phyloP scores from a whole-genome alignment of 208 protist species.

The Crithidia fasciculata region DNA sequence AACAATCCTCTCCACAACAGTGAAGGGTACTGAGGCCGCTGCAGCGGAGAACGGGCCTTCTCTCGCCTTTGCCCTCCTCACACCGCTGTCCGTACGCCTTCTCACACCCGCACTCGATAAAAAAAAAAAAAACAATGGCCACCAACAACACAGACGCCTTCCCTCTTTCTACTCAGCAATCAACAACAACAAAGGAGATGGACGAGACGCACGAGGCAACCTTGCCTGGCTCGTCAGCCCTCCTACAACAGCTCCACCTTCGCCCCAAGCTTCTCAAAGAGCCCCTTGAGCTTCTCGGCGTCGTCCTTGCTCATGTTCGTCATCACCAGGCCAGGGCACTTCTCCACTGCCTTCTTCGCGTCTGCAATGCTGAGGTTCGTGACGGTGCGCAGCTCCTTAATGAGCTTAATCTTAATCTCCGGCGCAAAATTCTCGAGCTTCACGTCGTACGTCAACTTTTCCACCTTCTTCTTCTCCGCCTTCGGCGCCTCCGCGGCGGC shows the following conservation, averaged over 20 bases:
- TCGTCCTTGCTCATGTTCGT: conserved; percentile 89
- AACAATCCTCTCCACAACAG: too few species aligned
- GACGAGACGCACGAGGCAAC: not conserved
- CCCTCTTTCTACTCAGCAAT: not conserved
- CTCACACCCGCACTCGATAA: too few species aligned
- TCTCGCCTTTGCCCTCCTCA: too few species aligned
- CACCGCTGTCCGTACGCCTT: too few species aligned
- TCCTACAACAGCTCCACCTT: conserved; percentile 84
- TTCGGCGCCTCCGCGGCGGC: conserved; percentile 62
- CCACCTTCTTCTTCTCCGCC: conserved; percentile 91
- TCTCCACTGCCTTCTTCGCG: conserved; percentile 91
- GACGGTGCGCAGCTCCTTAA: conserved; percentile 91
- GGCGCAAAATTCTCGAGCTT: conserved; percentile 86
- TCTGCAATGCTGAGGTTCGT: conserved; percentile 87
- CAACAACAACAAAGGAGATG: conserved; percentile 22
- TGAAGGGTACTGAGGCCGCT: too few species aligned
- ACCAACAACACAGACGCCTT: too few species aligned
- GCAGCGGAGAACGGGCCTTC: too few species aligned
- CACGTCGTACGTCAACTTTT: conserved; percentile 89
- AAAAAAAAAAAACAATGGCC: too few species aligned
- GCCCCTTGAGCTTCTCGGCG: conserved; percentile 88
- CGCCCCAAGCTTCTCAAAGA: conserved; percentile 90
- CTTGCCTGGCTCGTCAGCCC: not conserved
- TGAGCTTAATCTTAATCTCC: conserved; percentile 91
- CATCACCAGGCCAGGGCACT: conserved; percentile 87